Base-by-base conservation (phyloP, 768 basidiomycete species). In the Sistotremastrum niveocremeum region DNA sequence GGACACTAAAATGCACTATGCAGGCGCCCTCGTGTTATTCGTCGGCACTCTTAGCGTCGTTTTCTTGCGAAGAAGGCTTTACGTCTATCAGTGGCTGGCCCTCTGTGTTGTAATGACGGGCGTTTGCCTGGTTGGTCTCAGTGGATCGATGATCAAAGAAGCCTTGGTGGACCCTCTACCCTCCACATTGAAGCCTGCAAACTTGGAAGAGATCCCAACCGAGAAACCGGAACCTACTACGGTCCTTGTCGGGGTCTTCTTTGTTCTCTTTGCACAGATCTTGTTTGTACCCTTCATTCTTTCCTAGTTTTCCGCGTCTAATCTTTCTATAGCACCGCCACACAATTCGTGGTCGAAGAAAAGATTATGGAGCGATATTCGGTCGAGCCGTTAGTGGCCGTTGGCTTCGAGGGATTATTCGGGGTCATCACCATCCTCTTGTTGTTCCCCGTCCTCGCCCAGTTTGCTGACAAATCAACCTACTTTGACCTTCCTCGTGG, bases 271-370 rank as follows among this genome's bases (percentile, higher is more conserved):
- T 59, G 94, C 94, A 29, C 94, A 98, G 63, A 63, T 95, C 52
- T 97, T 97, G 86, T 89, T 60, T 71, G 82, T 58, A 37, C 47
- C 36, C 49, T 11, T 34, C 47, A 20, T 20, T 20, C 20, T 20
- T 49, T 48, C 35, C 36, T 48, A n/a, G 36, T 49, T 51, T 52
- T 40, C 40, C 41, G 11, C 42, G 28, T 41, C 32, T 48, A 32
- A 3, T 35, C n/a, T 8, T 49, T 9, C 44, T 48, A 30, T 59
- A 91, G 87, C 67, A 85, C 87, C 31, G 90, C 90, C 46, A 77
- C 79, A 7, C 90, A 93, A 60, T 93, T 93, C 58, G 93, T 97
- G 39, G 73, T 95, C 10, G 95, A 98, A 71, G 94, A 97, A 66
- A 93, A 86, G 69, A 91, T 98, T 54, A 81, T 98, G 83, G 68